These are phyloP conservation scores for Tephrocybe sp. DNA, from an alignment of 768 basidiomycete genomes.

Conservation along the genomic window DNA sequence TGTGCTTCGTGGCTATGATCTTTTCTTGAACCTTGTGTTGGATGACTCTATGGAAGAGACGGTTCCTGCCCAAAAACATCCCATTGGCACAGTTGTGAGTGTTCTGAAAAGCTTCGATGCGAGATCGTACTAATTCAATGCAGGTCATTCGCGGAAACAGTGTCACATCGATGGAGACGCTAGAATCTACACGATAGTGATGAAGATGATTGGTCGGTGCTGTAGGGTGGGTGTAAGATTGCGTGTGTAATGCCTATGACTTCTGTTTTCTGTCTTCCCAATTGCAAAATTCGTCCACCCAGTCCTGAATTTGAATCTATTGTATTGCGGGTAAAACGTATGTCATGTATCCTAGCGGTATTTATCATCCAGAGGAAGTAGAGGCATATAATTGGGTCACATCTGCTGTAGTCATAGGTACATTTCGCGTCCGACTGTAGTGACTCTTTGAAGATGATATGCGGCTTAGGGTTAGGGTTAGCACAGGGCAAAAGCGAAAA, in stretches of 20 bases:
- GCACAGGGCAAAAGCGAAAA: slow-evolving; percentile 21
- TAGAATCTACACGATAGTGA: slow-evolving; percentile 55
- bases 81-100: slow-evolving; percentile 90
- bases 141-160: slow-evolving; percentile 98
- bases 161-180: slow-evolving; percentile 91
- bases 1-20: slow-evolving; percentile 92
- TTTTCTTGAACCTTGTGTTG: slow-evolving; percentile 97
- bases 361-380: no score
- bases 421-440: no score
- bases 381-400: no score
- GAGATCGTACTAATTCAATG: slow-evolving; percentile 11
- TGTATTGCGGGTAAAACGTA: background rate
- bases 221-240: slow-evolving; percentile 14
- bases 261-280: background rate
- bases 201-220: no score
- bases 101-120: background rate
- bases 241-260: slow-evolving; percentile 9
- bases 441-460: background rate
- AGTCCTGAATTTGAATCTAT: background rate
- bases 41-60: slow-evolving; percentile 95
- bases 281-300: background rate
- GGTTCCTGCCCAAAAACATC: slow-evolving; percentile 84
- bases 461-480: slow-evolving; percentile 36
- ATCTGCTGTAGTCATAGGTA: no score
- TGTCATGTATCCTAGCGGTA: no score